Conservation (phyloP, 164 flowering plant species). For the Magnolia kwangsiensis region DNA sequence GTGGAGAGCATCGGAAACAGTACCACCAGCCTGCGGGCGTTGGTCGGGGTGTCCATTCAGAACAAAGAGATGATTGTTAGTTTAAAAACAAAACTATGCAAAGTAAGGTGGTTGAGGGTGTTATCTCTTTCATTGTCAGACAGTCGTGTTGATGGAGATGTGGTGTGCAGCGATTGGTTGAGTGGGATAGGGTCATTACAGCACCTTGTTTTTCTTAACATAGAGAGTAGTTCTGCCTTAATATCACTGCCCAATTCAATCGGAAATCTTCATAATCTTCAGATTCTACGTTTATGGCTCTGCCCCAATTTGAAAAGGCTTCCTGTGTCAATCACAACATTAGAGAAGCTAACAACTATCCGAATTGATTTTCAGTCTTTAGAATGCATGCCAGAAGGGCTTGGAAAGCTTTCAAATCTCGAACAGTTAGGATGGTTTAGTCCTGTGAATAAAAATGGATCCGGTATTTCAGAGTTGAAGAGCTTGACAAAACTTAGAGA, state of each 20-base stretch:
- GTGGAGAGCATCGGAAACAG: too few relatives aligned
- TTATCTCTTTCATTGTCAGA: not conserved
- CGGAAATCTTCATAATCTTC: not conserved
- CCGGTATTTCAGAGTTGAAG: not conserved
- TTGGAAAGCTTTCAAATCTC: slow-evolving; percentile 3
- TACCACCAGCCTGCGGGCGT: not conserved
- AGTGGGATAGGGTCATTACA: slow-evolving; percentile 3
- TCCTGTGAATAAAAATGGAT: not conserved
- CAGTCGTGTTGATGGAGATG: too few relatives aligned
- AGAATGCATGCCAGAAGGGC: not conserved
- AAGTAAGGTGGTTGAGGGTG: not conserved
- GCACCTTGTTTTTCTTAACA: not conserved
- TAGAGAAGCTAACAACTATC: not conserved
- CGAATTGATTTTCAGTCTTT: not conserved
- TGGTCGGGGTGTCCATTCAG: not conserved
- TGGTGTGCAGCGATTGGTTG: not conserved
- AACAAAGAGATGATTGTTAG: not conserved
- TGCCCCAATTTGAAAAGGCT: slow-evolving; percentile 2
- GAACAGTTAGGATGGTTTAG: not conserved
- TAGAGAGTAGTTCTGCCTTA: not conserved
- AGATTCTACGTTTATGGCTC: not conserved
- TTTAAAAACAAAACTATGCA: not conserved
- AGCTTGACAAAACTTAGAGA: not conserved
- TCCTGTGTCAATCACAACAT: not conserved
- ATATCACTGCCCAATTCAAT: not conserved